Evolutionary conservation across 2,329 filamentous ascomycete species (phyloP), one percentile per base, ranked within the genome.

Genomic region (Colletotrichum zoysiae): DNA sequence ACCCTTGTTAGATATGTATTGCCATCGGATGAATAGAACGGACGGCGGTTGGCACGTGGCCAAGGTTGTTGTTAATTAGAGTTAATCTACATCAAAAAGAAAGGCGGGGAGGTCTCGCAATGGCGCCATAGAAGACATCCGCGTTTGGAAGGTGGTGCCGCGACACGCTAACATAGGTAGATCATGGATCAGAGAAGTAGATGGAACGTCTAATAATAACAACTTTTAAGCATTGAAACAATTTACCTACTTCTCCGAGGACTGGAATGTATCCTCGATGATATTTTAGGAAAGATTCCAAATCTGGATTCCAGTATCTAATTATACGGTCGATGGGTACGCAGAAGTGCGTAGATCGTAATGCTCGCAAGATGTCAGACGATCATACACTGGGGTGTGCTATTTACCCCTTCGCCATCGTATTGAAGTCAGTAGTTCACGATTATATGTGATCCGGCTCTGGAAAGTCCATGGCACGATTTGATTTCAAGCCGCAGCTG

Each of bases 381-480:
- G 20, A n/a, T n/a, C 7, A 9, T 4, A 2, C 20, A 20, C n/a
- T 46, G 3, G 2, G 1, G n/a, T n/a, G 20, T 9, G 8, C 2
- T 2, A 14, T 46, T 8, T 46, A 8, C 2, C 11, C 18, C 5
- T 8, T n/a, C 44, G 44, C 3, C 18, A n/a, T 46, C 20, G 18
- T 46, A 26, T 26, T 26, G 26, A n/a, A 11, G 44, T 8, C 11
- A 9, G 4, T 8, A 20, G 1, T 20, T 7, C 8, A 44, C 16
- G 7, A 20, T 1, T 6, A 2, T 8, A n/a, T 14, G 8, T n/a
- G 3, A 46, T 2, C 44, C 44, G 20, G 8, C 44, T n/a, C 8
- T 2, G 9, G 44, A 5, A 11, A 46, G 3, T 11, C 18, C 7
- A n/a, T n/a, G 44, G 9, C 2, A n/a, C 18, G 7, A n/a, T n/a